Base-by-base conservation (phyloP, 306 rosid genomes). In the Dryas drummondii region DNA sequence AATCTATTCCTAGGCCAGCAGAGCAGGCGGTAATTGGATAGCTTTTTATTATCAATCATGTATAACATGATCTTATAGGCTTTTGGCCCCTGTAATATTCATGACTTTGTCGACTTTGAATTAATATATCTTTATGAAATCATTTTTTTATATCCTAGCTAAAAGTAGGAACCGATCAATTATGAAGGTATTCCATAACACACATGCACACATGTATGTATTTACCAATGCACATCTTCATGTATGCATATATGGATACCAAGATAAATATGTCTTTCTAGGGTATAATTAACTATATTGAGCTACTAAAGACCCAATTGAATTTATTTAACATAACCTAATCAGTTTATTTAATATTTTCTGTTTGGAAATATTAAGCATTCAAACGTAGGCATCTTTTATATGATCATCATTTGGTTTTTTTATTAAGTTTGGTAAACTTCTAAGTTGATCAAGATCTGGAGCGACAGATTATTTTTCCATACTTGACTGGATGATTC, bases 1-100 rank as follows among this genome's bases (percentile, higher is more conserved):
- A 85, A 81, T 78, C 91, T 73, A 67, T 87, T 71, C 53, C 52
- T 56, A 74, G 86, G 85, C 89, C 90, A 40, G 61, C n/a, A 41
- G 90, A 85, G 32, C 17, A 52, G 8, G 59, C 44, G 59, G 78
- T 27, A 74, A 19, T 32, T 47, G 32, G 54, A 13, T 88, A 70
- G 68, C 78, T 57, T 40, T 52, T 17, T 42, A 1, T 42, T 4
- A 17, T 50, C 66, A 42, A 37, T 22, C 3, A 1, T 41, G 53
- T 44, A 27, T 45, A 13, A 56, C 66, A 44, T 14, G 53, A 71
- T 12, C 15, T 4, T 50, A 7, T n/a, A 37, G 60, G 61, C 14
- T 64, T 26, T 32, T 54, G 7, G 9, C 68, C 27, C 49, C 51
- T 64, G 50, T 41, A 22, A 9, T 52, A 42, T 22, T 22, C 22